Percentiles rank a stretch among this genome's conserved stretches.
These are phyloP conservation scores for Platanus orientalis DNA, from an alignment of 164 flowering plant genomes.

Conservation along the genomic window DNA sequence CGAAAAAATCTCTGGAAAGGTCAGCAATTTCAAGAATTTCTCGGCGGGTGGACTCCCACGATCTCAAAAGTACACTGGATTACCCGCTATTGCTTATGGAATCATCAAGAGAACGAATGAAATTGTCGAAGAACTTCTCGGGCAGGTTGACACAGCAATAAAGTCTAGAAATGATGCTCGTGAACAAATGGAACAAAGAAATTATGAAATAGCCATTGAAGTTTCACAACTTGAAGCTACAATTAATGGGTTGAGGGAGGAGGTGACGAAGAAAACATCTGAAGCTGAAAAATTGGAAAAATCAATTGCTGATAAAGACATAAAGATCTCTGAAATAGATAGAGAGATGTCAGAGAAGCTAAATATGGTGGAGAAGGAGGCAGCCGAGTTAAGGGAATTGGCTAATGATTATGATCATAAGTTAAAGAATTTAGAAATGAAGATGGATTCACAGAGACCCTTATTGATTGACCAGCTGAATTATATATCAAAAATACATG, in stretches of 20 bases:
- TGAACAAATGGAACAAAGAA: conserved; percentile 83
- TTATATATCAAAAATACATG: conserved; percentile 59
- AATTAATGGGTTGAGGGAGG: conserved; percentile 63
- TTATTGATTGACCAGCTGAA: conserved; percentile 70
- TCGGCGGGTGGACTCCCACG: conserved; percentile 58
- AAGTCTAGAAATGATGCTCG: conserved; percentile 76
- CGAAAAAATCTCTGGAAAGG: conserved; percentile 80
- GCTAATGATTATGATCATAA: conserved; percentile 40
- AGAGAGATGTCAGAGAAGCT: conserved; percentile 45
- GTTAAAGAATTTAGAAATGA: conserved; percentile 34
- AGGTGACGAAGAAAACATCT: conserved; percentile 44
- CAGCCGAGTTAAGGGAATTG: conserved; percentile 32
- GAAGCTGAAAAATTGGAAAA: conserved; percentile 49
- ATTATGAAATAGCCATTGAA: conserved; percentile 94
- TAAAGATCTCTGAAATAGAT: conserved; percentile 42
- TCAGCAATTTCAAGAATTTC: conserved; percentile 63
- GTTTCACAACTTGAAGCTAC: conserved; percentile 93
- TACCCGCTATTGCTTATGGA: conserved; percentile 65
- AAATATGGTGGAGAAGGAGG: conserved; percentile 32
- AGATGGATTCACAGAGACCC: conserved; percentile 49
- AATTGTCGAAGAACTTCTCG: conserved; percentile 81
- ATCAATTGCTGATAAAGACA: conserved; percentile 42
- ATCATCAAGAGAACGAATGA: conserved; percentile 87
- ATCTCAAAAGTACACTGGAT: conserved; percentile 69
- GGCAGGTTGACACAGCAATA: conserved; percentile 50